Conservation (phyloP, 306 rosid species). For the Acacia acuminata region DNA sequence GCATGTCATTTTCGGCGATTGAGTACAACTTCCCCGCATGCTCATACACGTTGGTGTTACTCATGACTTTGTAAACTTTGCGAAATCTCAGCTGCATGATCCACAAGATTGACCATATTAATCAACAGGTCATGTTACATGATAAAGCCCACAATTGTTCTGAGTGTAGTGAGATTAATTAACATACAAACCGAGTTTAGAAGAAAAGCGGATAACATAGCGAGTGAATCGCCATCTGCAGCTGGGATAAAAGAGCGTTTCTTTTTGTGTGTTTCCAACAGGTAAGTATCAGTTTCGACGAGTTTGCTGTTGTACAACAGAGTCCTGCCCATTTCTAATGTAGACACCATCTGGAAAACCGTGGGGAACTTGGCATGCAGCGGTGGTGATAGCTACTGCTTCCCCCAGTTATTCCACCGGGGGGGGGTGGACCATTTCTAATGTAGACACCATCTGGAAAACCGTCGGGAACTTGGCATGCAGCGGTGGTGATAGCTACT, state of each 20-base stretch:
- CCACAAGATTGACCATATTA: too few species aligned
- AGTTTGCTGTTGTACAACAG: conserved; percentile 51
- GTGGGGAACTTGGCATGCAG: conserved; percentile 52
- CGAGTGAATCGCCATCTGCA: conserved; percentile 43
- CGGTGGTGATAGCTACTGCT: background rate
- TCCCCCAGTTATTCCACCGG: background rate
- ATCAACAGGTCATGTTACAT: too few species aligned
- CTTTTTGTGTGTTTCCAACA: conserved; percentile 46
- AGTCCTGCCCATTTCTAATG: conserved; percentile 66
- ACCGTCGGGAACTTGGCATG: conserved; percentile 50
- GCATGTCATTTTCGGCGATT: conserved; percentile 42
- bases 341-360: conserved; percentile 64
- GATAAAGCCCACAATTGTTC: too few species aligned
- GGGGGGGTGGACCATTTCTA: conserved; percentile 54
- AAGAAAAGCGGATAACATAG: conserved; percentile 48
- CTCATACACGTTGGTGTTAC: conserved; percentile 54
- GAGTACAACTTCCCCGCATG: conserved; percentile 52
- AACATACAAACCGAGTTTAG: conserved; percentile 32
- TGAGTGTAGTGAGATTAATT: too few species aligned
- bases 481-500: conserved; percentile 4
- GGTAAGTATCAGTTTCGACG: conserved; percentile 48
- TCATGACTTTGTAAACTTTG: conserved; percentile 35
- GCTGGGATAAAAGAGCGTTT: conserved; percentile 58
- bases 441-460: conserved; percentile 67
- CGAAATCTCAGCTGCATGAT: conserved; percentile 46